phyloP scores from a whole-genome alignment of 2,329 filamentous ascomycete genomes.

The Cercospora janseana region DNA sequence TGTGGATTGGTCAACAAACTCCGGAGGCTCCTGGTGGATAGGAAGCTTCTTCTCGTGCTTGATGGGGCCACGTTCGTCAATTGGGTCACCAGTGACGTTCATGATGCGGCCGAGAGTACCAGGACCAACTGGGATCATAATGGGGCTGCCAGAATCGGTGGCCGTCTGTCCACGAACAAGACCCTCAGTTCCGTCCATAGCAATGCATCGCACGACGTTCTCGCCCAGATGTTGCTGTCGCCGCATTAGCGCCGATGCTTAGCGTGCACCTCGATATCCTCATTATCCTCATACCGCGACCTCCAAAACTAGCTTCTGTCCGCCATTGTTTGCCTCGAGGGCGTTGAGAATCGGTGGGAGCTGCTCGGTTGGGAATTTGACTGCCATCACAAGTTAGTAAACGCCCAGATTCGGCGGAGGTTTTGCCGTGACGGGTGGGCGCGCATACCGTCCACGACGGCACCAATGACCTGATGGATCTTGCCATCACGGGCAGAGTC shows the following conservation, averaged over 20 bases:
- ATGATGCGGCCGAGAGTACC: slow-evolving; percentile 97
- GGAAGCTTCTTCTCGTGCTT: slow-evolving; percentile 83
- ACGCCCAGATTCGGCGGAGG: slow-evolving; percentile 24
- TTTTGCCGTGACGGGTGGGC: slow-evolving; percentile 20
- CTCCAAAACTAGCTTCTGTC: slow-evolving; percentile 92
- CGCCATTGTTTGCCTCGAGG: slow-evolving; percentile 84
- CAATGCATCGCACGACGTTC: slow-evolving; percentile 99
- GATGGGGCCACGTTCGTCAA: slow-evolving; percentile 98
- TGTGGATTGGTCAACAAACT: slow-evolving; percentile 94
- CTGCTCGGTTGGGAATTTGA: slow-evolving; percentile 94
- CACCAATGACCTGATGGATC: slow-evolving; percentile 87
- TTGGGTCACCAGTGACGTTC: slow-evolving; percentile 99
- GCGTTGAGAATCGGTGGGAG: slow-evolving; percentile 98
- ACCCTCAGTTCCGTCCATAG: slow-evolving; percentile 99
- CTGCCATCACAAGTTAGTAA: slow-evolving; percentile 51
- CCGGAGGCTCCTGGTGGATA: slow-evolving; percentile 91
- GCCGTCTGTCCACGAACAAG: slow-evolving; percentile 87
- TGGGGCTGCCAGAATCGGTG: slow-evolving; percentile 86
- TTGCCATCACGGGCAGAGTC: slow-evolving; percentile 59
- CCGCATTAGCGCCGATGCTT: slow-evolving; percentile 31
- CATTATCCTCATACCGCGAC: slow-evolving; percentile 70
- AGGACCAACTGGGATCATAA: slow-evolving; percentile 92
- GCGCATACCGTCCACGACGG: slow-evolving; percentile 91
- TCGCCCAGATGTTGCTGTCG: slow-evolving; percentile 96
- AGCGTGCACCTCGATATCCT: slow-evolving; percentile 14